phyloP scores from a whole-genome alignment of 331 rosid genomes.

The Malus hybrid region DNA sequence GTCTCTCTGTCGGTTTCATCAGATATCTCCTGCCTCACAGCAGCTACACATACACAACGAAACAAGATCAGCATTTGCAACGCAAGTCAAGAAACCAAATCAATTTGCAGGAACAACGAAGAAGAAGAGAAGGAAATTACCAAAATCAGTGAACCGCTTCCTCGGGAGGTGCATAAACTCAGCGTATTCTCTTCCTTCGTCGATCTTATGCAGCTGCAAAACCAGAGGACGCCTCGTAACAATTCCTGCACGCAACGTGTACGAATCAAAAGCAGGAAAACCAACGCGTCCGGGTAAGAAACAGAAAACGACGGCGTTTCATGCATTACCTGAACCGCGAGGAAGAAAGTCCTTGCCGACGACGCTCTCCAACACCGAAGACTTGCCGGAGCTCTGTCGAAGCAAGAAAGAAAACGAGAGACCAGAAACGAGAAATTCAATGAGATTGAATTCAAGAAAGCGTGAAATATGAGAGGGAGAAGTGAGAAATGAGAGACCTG shows the following conservation, averaged over 20 bases:
- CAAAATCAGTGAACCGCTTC: conserved; percentile 40
- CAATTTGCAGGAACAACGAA: neutral
- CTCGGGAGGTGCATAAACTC: conserved; percentile 48
- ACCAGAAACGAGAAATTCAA: neutral
- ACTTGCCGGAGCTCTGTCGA: conserved; percentile 47
- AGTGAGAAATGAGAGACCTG: conserved; percentile 23
- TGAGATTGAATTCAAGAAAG: neutral
- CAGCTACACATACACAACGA: conserved; percentile 38
- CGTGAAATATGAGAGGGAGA: neutral
- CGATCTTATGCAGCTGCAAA: conserved; percentile 42
- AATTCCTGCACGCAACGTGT: conserved; percentile 31
- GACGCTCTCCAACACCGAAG: conserved; percentile 47
- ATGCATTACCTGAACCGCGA: conserved; percentile 41
- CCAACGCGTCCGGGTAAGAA: neutral
- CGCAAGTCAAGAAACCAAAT: neutral
- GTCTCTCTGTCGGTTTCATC: conserved; percentile 54
- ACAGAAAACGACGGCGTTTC: neutral
- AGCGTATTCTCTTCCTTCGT: conserved; percentile 41
- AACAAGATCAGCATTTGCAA: neutral
- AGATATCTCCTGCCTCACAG: conserved; percentile 54
- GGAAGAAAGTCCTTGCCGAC: conserved; percentile 51
- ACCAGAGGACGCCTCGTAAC: conserved; percentile 56
- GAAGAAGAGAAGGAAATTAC: conserved; percentile 3
- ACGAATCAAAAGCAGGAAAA: neutral
- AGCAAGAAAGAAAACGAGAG: neutral